A percentile compares a stretch with the other conserved stretches of the same genome.
phyloP scores from a whole-genome alignment of 2,329 filamentous ascomycete species.

The Aschersonia sp. region DNA sequence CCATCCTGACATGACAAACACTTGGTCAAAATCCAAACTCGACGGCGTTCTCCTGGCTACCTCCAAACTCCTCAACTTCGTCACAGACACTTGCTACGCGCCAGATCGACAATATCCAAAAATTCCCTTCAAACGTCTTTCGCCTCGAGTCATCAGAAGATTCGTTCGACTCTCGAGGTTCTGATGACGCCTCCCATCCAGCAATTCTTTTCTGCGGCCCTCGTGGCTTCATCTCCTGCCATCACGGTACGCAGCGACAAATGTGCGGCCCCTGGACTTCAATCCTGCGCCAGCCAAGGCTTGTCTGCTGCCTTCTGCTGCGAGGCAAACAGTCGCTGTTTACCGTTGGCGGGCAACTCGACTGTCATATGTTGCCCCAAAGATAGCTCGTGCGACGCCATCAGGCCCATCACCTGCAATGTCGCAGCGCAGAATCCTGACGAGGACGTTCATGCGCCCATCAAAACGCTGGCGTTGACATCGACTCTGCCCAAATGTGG shows the following conservation, averaged over 20 bases:
- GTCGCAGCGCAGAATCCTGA: conserved; percentile 44
- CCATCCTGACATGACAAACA: too few species aligned
- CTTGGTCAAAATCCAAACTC: too few species aligned
- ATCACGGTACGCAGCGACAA: conserved; percentile 29
- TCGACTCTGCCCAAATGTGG: conserved; percentile 44
- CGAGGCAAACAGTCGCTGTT: conserved; percentile 35
- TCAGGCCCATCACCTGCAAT: conserved; percentile 52
- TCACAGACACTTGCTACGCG: too few species aligned
- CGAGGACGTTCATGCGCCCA: conserved; percentile 37
- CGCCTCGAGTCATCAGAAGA: too few species aligned
- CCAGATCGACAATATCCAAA: too few species aligned
- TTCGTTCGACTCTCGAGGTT: background rate
- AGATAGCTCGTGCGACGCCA: conserved; percentile 40
- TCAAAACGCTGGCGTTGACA: conserved; percentile 53
- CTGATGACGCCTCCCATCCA: conserved; percentile 3
- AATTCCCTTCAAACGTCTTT: too few species aligned
- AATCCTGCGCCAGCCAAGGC: conserved; percentile 33
- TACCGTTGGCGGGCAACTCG: conserved; percentile 46
- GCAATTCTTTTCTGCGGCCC: conserved; percentile 5
- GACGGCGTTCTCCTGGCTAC: too few species aligned
- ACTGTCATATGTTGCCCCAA: conserved; percentile 59
- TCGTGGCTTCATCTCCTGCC: conserved; percentile 6
- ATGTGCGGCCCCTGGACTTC: conserved; percentile 35
- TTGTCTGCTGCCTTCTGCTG: conserved; percentile 59
- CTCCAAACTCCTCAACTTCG: too few species aligned